Conservation (phyloP, 75 land plant species). For the Gnetum montanum region DNA sequence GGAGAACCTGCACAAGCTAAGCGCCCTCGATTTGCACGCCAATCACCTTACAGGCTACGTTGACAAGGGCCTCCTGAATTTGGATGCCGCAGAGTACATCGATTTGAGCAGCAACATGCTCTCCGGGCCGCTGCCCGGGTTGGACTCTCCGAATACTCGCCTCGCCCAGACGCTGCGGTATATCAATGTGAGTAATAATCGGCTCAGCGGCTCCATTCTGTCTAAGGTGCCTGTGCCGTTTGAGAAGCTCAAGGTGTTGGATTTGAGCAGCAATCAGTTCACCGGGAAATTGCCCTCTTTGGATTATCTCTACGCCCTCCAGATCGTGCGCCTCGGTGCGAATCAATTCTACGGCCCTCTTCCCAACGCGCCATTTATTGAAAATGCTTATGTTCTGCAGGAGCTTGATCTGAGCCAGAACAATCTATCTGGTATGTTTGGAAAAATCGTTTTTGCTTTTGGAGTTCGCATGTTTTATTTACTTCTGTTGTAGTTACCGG, state of each 20-base stretch:
- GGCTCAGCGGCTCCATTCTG: slow-evolving; percentile 38
- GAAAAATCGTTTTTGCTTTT: neutral
- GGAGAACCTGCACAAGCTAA: slow-evolving; percentile 22
- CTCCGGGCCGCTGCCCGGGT: slow-evolving; percentile 18
- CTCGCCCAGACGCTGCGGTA: slow-evolving; percentile 26
- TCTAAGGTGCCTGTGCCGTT: slow-evolving; percentile 35
- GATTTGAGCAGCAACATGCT: slow-evolving; percentile 44
- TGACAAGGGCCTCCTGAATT: slow-evolving; percentile 25
- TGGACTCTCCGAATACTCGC: too few species aligned
- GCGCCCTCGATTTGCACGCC: slow-evolving; percentile 35
- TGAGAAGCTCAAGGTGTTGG: slow-evolving; percentile 27
- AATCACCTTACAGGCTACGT: slow-evolving; percentile 32
- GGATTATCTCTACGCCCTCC: slow-evolving; percentile 28
- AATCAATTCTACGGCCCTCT: slow-evolving; percentile 57
- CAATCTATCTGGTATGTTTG: slow-evolving; percentile 34
- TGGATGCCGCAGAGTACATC: slow-evolving; percentile 33
- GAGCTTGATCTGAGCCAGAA: slow-evolving; percentile 58
- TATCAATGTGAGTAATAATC: slow-evolving; percentile 61
- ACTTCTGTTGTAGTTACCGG: too few species aligned
- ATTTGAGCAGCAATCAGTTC: slow-evolving; percentile 52
- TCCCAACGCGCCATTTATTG: slow-evolving; percentile 45
- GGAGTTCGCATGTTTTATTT: neutral
- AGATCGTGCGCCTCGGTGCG: slow-evolving; percentile 37
- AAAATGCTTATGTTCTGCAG: slow-evolving; percentile 29
- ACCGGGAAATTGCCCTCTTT: slow-evolving; percentile 57